Base-by-base conservation (phyloP, 2,329 filamentous ascomycete genomes). In the Aspergillus brunneoviolaceus region DNA sequence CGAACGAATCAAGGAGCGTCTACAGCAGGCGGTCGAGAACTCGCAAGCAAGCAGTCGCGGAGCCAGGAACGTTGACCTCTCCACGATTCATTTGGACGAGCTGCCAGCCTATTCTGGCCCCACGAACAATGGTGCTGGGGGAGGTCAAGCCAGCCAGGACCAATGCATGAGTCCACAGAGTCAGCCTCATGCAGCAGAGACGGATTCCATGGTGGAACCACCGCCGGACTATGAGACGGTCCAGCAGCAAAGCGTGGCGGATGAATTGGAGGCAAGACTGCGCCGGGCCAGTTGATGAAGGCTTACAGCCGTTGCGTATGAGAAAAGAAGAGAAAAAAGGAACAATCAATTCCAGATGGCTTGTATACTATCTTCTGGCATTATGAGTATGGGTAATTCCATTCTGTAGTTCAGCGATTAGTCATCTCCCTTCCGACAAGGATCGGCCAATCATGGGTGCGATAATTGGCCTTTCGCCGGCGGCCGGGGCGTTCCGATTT, bases 141-240 rank as follows among this genome's bases (percentile, higher is more conserved):
- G 57, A 14, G 52, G 19, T 16, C 58, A 58, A 3, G 58, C 39
- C 29, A 50, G 53, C 7, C 59, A 31, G 23, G 57, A 60, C 16
- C 48, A 65, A 51, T 58, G 61, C 11, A 49, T 51, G 45, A 57
- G 57, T 7, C 57, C 64, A 35, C 60, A 65, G 14, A 57, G 50
- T n/a, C 65, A 62, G 6, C 71, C 73, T 47, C 63, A 63, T 47
- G 59, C 63, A 21, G 63, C 70, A 45, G 67, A 65, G 23, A 59
- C 63, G 47, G 70, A 66, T 31, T 78, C 79, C 76, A 76, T 79
- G 70, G 87, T 77, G 49, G 93, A 95, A 72, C 92, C 93, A 5
- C 94, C 94, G 51, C 94, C 94, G 53, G 90, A 87, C 39, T 98
- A 98, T 72, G 92, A 97, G 70, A 92, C 96, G 75, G 90, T 91